A percentile compares a stretch with the other conserved stretches of the same genome.
Evolutionary conservation across 805 yeast species (phyloP).

Genomic region (Yarrowia bubula): DNA sequence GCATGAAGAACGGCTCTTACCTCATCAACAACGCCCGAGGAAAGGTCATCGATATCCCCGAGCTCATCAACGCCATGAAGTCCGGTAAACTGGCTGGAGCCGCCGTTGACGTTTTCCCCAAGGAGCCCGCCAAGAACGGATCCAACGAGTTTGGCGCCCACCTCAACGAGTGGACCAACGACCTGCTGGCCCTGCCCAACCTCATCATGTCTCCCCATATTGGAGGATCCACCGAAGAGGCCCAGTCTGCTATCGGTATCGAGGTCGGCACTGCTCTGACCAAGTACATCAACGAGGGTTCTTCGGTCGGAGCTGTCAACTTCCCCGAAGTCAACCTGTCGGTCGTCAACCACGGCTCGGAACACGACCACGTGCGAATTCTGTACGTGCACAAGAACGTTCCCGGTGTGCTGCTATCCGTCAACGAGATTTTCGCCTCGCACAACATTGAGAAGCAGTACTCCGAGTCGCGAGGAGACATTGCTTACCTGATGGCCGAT

Average conservation of each 20-base stretch:
- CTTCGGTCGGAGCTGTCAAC: constrained; percentile 91
- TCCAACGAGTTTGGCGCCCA: constrained; percentile 68
- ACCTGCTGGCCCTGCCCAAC: constrained; percentile 77
- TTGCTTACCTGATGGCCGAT: constrained; percentile 98
- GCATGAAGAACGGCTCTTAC: constrained; percentile 95
- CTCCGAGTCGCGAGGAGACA: constrained; percentile 94
- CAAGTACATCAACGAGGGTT: constrained; percentile 94
- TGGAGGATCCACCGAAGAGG: constrained; percentile 99
- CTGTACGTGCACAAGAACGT: constrained; percentile 95
- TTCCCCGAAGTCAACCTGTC: constrained; percentile 97
- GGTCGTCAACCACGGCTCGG: constrained; percentile 81
- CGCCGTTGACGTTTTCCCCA: constrained; percentile 93
- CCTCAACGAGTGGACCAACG: constrained; percentile 80
- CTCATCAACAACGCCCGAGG: constrained; percentile 97
- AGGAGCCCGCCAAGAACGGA: constrained; percentile 97
- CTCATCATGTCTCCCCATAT: constrained; percentile 94
- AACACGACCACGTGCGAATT: constrained; percentile 79
- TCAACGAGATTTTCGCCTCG: constrained; percentile 88
- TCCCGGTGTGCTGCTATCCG: constrained; percentile 97
- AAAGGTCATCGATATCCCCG: constrained; percentile 94
- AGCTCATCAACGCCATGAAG: constrained; percentile 86
- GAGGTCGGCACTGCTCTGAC: constrained; percentile 87
- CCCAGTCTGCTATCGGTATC: constrained; percentile 94
- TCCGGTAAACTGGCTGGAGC: constrained; percentile 95
- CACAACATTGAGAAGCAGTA: constrained; percentile 97